phyloP scores from a whole-genome alignment of 768 basidiomycete genomes.

The Suillus hirtellus region DNA sequence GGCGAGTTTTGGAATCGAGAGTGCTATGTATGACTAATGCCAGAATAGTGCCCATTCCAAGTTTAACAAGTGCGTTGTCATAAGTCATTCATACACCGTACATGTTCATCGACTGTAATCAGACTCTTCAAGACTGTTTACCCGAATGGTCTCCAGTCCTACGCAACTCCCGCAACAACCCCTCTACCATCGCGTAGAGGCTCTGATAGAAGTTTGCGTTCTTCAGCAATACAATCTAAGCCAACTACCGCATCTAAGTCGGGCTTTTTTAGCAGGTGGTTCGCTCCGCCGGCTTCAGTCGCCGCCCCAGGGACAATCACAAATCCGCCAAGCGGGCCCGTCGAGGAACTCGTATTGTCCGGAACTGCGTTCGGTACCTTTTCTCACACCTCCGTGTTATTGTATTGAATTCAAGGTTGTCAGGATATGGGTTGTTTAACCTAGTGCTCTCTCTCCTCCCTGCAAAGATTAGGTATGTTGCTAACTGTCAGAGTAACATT shows the following conservation, averaged over 20 bases:
- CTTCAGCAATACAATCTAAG: conserved; percentile 21
- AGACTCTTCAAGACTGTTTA: conserved; percentile 70
- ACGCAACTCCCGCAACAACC: conserved; percentile 40
- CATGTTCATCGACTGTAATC: conserved; percentile 10
- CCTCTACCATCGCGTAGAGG: conserved; percentile 37
- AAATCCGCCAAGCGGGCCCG: conserved; percentile 47
- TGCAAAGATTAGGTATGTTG: conserved; percentile 60
- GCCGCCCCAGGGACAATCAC: conserved; percentile 22
- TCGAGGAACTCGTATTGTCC: conserved; percentile 73
- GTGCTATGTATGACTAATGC: background rate
- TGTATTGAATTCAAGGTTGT: conserved; percentile 3
- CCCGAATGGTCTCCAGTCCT: conserved; percentile 54
- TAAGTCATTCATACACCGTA: background rate
- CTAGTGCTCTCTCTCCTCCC: conserved; percentile 78
- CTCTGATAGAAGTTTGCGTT: conserved; percentile 24
- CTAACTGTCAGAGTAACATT: background rate
- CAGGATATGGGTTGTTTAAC: conserved; percentile 70
- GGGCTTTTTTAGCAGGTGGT: conserved; percentile 42
- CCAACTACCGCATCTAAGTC: conserved; percentile 21
- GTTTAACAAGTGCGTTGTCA: conserved; percentile 56
- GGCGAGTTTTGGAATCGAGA: conserved; percentile 33
- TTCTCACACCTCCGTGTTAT: conserved; percentile 4
- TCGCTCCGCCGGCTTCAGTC: conserved; percentile 17
- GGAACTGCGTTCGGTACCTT: conserved; percentile 74
- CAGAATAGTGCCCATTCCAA: conserved; percentile 63